Evolutionary conservation across 371 early-diverging fungal genomes (phyloP).

Genomic region (Zopfochytrium polystomum): DNA sequence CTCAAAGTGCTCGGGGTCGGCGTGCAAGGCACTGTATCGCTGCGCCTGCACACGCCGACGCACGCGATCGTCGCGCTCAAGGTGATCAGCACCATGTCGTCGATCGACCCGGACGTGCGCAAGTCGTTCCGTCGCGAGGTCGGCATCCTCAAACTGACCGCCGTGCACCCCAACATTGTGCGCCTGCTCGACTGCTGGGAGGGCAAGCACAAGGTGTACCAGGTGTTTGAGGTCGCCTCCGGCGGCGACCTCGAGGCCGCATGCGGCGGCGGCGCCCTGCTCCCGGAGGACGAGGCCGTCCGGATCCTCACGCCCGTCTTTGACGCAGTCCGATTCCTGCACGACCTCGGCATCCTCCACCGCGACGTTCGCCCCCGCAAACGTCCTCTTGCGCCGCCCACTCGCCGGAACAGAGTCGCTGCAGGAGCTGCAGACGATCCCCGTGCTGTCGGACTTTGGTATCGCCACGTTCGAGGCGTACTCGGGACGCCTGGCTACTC

Average conservation of each 20-base stretch:
- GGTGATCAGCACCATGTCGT: background rate
- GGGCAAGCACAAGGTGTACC: slow-evolving; percentile 15
- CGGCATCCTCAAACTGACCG: slow-evolving; percentile 8
- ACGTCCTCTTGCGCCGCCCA: slow-evolving; percentile 22
- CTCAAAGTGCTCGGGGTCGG: slow-evolving; percentile 2
- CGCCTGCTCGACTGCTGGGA: slow-evolving; percentile 27
- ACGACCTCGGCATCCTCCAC: slow-evolving; percentile 19
- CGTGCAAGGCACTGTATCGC: slow-evolving; percentile 17
- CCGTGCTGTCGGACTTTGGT: slow-evolving; percentile 28
- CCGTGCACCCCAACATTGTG: slow-evolving; percentile 20
- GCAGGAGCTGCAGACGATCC: slow-evolving; percentile 21
- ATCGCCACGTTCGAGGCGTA: slow-evolving; percentile 20
- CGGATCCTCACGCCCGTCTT: slow-evolving; percentile 19
- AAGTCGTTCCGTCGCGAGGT: slow-evolving; percentile 25
- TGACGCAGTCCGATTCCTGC: slow-evolving; percentile 25
- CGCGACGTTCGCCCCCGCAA: slow-evolving; percentile 27
- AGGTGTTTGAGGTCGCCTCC: slow-evolving; percentile 21
- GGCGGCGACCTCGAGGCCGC: slow-evolving; percentile 20
- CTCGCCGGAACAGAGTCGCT: slow-evolving; percentile 23
- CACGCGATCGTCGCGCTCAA: slow-evolving; percentile 17
- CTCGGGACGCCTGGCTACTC: slow-evolving; percentile 21
- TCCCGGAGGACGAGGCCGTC: slow-evolving; percentile 14
- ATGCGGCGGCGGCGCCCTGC: background rate
- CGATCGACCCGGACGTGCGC: slow-evolving; percentile 9
- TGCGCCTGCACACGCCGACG: slow-evolving; percentile 11